Percentiles rank a stretch among this genome's conserved stretches.
Conservation (phyloP, 78 protist genomes). For the Monocercomonoides exilis region DNA sequence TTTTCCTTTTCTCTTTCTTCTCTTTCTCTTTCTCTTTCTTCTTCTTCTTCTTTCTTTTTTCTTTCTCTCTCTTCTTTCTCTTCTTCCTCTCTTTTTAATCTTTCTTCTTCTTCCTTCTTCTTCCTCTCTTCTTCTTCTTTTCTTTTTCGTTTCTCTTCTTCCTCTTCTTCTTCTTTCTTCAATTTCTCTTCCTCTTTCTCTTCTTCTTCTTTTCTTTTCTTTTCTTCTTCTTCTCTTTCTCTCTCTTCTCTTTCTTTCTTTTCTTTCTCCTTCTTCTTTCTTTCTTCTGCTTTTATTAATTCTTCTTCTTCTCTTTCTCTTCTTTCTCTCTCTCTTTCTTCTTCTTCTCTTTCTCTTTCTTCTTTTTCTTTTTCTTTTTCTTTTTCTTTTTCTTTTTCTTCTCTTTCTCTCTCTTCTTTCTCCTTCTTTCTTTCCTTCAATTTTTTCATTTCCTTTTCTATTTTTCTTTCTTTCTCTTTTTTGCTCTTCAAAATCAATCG, state of each 20-base stretch:
- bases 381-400: slow-evolving; percentile 2
- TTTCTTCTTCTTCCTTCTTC: not conserved
- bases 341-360: not conserved
- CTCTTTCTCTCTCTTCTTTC: not conserved
- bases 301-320: no score
- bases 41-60: not conserved
- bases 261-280: not conserved
- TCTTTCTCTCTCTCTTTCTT: not conserved
- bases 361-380: not conserved
- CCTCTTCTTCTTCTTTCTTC: no score
- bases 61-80: not conserved
- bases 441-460: no score
- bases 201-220: not conserved
- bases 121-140: not conserved
- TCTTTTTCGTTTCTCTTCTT: no score
- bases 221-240: not conserved
- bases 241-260: not conserved
- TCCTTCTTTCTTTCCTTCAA: not conserved
- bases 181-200: not conserved
- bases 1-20: not conserved
- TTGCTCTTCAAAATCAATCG: not conserved
- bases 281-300: no score
- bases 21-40: not conserved
- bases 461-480: not conserved
- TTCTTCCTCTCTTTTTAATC: no score